Conservation (phyloP, 2,329 filamentous ascomycete species). For the Orbilia quercus region DNA sequence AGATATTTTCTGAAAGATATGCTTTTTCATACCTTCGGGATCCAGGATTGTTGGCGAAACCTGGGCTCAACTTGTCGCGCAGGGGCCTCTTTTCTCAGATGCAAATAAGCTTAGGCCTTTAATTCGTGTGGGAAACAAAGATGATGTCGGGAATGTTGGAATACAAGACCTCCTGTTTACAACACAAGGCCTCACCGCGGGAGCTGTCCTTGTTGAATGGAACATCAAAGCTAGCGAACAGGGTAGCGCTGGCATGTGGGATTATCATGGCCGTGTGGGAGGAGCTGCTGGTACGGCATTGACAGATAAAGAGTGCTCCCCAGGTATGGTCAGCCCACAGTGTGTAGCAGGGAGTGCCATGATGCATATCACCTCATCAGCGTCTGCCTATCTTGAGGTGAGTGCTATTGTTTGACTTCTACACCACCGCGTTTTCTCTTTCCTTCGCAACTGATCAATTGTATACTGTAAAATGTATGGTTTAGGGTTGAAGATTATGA, state of each 20-base stretch:
- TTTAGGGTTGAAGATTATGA: conserved; percentile 65
- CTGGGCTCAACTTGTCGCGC: conserved; percentile 62
- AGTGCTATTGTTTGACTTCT: background rate
- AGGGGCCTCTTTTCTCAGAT: conserved; percentile 69
- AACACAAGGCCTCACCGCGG: conserved; percentile 73
- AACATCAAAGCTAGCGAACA: conserved; percentile 68
- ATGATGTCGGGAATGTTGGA: conserved; percentile 74
- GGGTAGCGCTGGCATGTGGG: conserved; percentile 67
- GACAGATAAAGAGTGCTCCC: conserved; percentile 64
- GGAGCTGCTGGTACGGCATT: conserved; percentile 68
- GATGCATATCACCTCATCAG: conserved; percentile 62
- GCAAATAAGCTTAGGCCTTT: conserved; percentile 72
- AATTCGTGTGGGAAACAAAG: conserved; percentile 72
- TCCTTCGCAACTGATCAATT: background rate
- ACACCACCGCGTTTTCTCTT: background rate
- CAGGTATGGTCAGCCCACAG: conserved; percentile 60
- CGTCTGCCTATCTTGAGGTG: conserved; percentile 63
- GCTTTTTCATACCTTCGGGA: conserved; percentile 65
- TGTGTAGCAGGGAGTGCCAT: conserved; percentile 62
- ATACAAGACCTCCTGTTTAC: conserved; percentile 77
- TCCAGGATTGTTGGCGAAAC: conserved; percentile 63
- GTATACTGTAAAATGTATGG: conserved; percentile 67
- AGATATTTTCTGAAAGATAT: conserved; percentile 68
- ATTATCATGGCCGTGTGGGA: conserved; percentile 61
- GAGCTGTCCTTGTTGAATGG: conserved; percentile 77